Evolutionary conservation across 2,329 filamentous ascomycete species (phyloP), one percentile per base, ranked within the genome.

Genomic region (Colletotrichum orbiculare): DNA sequence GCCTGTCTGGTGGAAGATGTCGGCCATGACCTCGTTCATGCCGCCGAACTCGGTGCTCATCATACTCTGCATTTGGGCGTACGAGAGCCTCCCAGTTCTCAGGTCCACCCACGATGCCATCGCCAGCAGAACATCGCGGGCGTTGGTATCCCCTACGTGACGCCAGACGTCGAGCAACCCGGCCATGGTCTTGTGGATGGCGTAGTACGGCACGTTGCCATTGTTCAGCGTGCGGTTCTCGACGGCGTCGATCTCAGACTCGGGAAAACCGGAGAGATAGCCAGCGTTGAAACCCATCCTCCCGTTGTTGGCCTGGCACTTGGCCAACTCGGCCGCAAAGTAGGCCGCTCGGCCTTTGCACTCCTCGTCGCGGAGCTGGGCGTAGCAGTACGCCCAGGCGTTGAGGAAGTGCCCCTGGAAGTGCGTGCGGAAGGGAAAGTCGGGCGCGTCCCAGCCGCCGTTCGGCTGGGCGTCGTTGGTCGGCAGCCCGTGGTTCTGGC

Each of bases 121-220:
- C 0, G 71, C 72, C 2, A 84, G 72, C 12, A 85, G 72, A 0
- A 83, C 82, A 2, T 79, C 74, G 6, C 75, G 74, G 6, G 83
- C 81, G 4, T 73, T 79, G 0, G 72, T 69, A 67, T 83, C 78
- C 2, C 79, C 81, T 10, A 82, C 73, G 15, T 77, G 72, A 6
- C 79, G 77, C 76, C 82, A 85, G 3, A 82, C 80, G 49, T 86
- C 83, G 1, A 85, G 77, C 10, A 85, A 75, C 0, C 83, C 83
- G 1, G 81, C 79, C 70, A 85, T 77, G 1, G 81, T 84, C 74
- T 85, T 86, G 73, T 86, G 83, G n/a, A 85, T 75, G 25, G 79
- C 79, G 64, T 86, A 86, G 71, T 85, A 86, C 0, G 83, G 82
- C 0, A 86, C 83, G 50, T 85, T 85, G 35, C 83, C 82, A 46